These are phyloP conservation scores for Moesziomyces aphidis DNA, from an alignment of 1,284 basidiomycete genomes.

Conservation along the genomic window DNA sequence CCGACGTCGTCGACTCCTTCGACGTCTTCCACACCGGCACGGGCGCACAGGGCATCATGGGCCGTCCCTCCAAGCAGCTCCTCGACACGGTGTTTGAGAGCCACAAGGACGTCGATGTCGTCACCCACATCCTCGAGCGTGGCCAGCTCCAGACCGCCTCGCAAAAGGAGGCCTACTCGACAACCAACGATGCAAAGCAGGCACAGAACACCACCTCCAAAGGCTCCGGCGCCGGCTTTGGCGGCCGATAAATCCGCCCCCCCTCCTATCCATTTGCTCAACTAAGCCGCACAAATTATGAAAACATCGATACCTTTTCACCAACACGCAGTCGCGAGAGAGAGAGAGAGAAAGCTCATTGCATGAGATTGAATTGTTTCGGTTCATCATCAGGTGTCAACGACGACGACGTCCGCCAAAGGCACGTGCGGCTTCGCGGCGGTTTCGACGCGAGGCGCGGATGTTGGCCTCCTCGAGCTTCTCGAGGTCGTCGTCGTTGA, in stretches of 20 bases:
- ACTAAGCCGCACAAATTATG: no score
- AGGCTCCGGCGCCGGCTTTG: conserved; percentile 40
- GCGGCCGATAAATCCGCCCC: conserved; percentile 41
- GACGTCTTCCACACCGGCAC: conserved; percentile 68
- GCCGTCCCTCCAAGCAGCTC: conserved; percentile 67
- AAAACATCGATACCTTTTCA: no score
- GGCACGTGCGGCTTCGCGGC: conserved; percentile 50
- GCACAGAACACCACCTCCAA: conserved; percentile 35
- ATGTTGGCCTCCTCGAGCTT: conserved; percentile 64
- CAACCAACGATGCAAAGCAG: conserved; percentile 59
- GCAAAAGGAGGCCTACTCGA: conserved; percentile 54
- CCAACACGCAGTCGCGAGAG: background rate
- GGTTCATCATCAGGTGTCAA: no score
- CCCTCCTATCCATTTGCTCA: no score
- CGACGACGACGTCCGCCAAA: conserved; percentile 21
- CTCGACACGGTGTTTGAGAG: conserved; percentile 67
- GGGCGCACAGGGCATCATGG: conserved; percentile 68
- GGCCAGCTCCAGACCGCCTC: conserved; percentile 60
- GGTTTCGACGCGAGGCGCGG: conserved; percentile 52
- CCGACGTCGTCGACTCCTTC: conserved; percentile 68
- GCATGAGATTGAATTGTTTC: no score
- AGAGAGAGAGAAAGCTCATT: no score
- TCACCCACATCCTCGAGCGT: conserved; percentile 63
- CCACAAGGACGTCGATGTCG: conserved; percentile 65
- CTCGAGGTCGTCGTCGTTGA: conserved; percentile 91